Evolutionary conservation across 2,329 filamentous ascomycete species (phyloP).

Genomic region (Claviceps maximensis): DNA sequence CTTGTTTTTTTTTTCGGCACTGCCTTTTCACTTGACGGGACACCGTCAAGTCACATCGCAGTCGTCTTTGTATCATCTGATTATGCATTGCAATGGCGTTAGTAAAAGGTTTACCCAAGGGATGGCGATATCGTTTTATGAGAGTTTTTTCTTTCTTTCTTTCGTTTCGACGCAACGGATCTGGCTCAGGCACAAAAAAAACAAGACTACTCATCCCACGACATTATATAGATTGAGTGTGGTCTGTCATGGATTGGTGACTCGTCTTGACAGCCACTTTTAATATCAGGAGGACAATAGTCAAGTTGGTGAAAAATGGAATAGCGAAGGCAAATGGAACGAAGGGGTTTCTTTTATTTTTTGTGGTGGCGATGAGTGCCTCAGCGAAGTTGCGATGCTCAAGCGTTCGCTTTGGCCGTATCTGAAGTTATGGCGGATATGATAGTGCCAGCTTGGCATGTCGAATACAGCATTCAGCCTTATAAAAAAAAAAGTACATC

Average conservation of each 20-base stretch:
- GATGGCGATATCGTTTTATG: conserved; percentile 16
- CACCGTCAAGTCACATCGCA: conserved; percentile 10
- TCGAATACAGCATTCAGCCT: background rate
- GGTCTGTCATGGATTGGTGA: conserved; percentile 10
- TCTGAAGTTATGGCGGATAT: background rate
- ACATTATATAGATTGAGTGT: conserved; percentile 28
- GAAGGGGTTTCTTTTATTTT: background rate
- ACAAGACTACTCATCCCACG: conserved; percentile 25
- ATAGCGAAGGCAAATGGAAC: background rate
- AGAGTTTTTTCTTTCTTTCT: background rate
- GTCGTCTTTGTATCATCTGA: conserved; percentile 25
- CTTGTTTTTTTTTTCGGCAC: conserved; percentile 13
- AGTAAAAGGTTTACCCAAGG: conserved; percentile 20
- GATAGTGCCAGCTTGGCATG: background rate
- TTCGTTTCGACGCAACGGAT: conserved; percentile 12
- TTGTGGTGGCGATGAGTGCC: background rate
- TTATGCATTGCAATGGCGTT: conserved; percentile 49
- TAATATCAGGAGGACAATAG: conserved; percentile 18
- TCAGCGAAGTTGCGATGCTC: background rate
- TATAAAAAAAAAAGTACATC: background rate
- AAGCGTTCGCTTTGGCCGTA: background rate
- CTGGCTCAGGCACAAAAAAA: conserved; percentile 22
- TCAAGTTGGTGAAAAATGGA: conserved; percentile 10
- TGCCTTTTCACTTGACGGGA: conserved; percentile 11
- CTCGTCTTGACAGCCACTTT: conserved; percentile 9